These are phyloP conservation scores for Fusarium sublunatum DNA, from an alignment of 2,329 filamentous ascomycete species.

Conservation along the genomic window DNA sequence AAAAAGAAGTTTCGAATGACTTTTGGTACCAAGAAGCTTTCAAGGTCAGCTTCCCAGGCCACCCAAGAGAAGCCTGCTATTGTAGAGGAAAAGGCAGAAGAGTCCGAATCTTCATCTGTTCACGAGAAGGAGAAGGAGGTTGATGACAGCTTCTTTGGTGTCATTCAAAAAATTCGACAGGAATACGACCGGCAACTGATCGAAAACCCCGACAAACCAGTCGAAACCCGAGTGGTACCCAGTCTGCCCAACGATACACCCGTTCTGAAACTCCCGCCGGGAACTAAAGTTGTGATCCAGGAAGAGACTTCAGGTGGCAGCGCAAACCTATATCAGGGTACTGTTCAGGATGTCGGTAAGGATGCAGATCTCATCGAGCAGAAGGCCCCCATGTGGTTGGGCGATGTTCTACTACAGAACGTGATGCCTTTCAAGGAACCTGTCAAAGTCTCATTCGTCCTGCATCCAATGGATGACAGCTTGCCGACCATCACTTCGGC, in stretches of 20 bases:
- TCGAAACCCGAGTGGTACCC: slow-evolving; percentile 75
- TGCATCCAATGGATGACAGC: slow-evolving; percentile 77
- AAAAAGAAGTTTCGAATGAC: slow-evolving; percentile 91
- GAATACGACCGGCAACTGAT: slow-evolving; percentile 76
- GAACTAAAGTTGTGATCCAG: slow-evolving; percentile 75
- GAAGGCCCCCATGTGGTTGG: slow-evolving; percentile 90
- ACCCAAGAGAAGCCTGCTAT: slow-evolving; percentile 77
- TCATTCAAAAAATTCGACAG: slow-evolving; percentile 77
- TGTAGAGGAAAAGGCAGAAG: slow-evolving; percentile 80
- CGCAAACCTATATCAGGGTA: slow-evolving; percentile 91
- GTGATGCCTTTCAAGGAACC: slow-evolving; percentile 87
- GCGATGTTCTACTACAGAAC: slow-evolving; percentile 87
- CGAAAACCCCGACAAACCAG: slow-evolving; percentile 62
- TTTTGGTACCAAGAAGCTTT: slow-evolving; percentile 86
- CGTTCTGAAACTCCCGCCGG: slow-evolving; percentile 76
- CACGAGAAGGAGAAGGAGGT: slow-evolving; percentile 79
- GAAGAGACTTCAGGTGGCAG: slow-evolving; percentile 74
- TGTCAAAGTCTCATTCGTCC: slow-evolving; percentile 92
- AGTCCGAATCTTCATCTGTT: slow-evolving; percentile 71
- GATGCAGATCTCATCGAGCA: slow-evolving; percentile 88
- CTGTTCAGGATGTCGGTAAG: slow-evolving; percentile 78
- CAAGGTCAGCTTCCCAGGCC: slow-evolving; percentile 69
- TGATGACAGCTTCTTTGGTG: slow-evolving; percentile 79
- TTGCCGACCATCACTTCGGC: slow-evolving; percentile 79
- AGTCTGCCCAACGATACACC: slow-evolving; percentile 80